A percentile compares a stretch with the other conserved stretches of the same genome.
Conservation (phyloP, 2,329 filamentous ascomycete genomes). For the Nemania bipapillata region DNA sequence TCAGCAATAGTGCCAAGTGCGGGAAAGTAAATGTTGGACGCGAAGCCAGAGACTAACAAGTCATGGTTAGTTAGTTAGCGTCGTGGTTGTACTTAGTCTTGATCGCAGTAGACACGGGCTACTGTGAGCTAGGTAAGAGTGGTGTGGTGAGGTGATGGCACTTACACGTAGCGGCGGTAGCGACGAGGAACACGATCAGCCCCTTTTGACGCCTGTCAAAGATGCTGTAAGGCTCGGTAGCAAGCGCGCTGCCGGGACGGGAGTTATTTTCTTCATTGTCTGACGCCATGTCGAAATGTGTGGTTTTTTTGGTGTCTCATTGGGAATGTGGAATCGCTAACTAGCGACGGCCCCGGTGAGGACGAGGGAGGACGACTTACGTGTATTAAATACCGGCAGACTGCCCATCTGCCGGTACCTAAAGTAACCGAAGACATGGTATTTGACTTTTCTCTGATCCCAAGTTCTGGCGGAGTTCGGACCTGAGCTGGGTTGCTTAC, state of each 20-base stretch:
- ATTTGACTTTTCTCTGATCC: neutral
- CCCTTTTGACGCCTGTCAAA: constrained; percentile 62
- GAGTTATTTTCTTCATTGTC: neutral
- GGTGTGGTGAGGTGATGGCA: neutral
- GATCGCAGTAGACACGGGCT: no score
- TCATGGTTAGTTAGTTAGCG: neutral
- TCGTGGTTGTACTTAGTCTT: neutral
- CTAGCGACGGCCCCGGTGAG: neutral
- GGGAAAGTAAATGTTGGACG: constrained; percentile 62
- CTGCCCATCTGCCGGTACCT: neutral
- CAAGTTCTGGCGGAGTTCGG: constrained; percentile 13
- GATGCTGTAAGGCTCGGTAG: constrained; percentile 58
- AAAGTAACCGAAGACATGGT: neutral
- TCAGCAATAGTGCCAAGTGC: constrained; percentile 58
- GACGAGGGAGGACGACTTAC: neutral
- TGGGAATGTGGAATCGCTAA: neutral
- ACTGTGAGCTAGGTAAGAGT: no score
- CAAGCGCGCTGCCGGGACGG: constrained; percentile 10
- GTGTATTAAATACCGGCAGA: neutral
- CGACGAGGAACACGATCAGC: constrained; percentile 60
- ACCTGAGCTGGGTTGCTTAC: constrained; percentile 20
- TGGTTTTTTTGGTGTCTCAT: neutral
- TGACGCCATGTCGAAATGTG: constrained; percentile 11
- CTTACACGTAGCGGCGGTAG: constrained; percentile 63
- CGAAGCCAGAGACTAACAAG: constrained; percentile 57